Conservation (phyloP, 345 rosid genomes). For the Hevea brasiliensis region DNA sequence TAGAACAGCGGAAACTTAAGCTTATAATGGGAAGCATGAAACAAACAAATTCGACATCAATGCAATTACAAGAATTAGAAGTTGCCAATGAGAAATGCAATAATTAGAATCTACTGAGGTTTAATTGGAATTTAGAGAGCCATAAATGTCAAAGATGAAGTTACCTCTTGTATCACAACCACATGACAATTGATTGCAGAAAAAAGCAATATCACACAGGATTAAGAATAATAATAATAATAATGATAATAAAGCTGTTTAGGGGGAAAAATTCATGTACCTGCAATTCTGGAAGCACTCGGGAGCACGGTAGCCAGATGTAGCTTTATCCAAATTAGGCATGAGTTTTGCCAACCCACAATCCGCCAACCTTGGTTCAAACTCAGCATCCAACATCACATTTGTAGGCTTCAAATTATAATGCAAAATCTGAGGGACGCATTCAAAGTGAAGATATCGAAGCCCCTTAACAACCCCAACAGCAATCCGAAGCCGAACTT, state of each 20-base stretch:
- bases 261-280: conserved; percentile 35
- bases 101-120: neutral
- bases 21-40: neutral
- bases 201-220: too few species aligned
- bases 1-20: neutral
- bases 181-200: neutral
- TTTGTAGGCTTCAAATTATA: conserved; percentile 78
- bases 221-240: neutral
- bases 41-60: neutral
- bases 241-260: neutral
- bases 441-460: conserved; percentile 66
- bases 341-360: conserved; percentile 65
- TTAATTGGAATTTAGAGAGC: neutral
- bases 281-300: conserved; percentile 76
- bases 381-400: conserved; percentile 91
- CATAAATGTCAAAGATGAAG: neutral
- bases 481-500: conserved; percentile 73
- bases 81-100: neutral
- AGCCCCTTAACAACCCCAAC: conserved; percentile 91
- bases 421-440: conserved; percentile 71
- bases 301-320: conserved; percentile 66
- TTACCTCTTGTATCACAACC: neutral
- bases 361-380: conserved; percentile 78
- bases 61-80: neutral
- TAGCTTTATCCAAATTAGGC: conserved; percentile 47